Evolutionary conservation across 495 filamentous ascomycete genomes (phyloP).

Genomic region (Terfezia boudieri): DNA sequence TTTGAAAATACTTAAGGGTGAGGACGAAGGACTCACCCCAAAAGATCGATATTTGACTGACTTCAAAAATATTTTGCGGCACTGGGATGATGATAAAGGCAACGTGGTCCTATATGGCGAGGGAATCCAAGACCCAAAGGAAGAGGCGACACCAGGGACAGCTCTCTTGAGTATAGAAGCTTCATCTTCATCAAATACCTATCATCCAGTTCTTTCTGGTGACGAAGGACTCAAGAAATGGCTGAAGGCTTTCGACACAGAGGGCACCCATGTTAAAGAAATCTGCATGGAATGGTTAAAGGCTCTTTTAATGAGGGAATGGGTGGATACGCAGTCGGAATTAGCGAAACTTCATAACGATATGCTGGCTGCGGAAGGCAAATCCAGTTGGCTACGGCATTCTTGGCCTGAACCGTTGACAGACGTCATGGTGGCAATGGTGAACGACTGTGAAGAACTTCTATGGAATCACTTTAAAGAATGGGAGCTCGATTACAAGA

Average conservation of each 20-base stretch:
- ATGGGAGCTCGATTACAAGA: constrained; percentile 1
- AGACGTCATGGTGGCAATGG: constrained; percentile 6
- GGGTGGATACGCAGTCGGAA: not conserved
- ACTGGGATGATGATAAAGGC: constrained; percentile 38
- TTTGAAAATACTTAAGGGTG: not conserved
- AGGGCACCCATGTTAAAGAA: constrained; percentile 38
- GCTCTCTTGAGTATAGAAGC: constrained; percentile 17
- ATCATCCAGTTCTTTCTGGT: constrained; percentile 27
- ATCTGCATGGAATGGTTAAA: constrained; percentile 42
- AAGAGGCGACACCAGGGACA: constrained; percentile 16
- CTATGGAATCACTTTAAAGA: constrained; percentile 12
- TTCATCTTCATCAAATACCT: constrained; percentile 4
- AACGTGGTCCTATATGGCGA: constrained; percentile 33
- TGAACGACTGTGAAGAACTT: constrained; percentile 13
- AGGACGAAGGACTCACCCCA: not conserved
- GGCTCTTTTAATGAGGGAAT: constrained; percentile 20
- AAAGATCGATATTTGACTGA: constrained; percentile 24
- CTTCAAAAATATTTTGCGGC: constrained; percentile 29
- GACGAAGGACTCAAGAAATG: constrained; percentile 35
- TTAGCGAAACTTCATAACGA: not conserved
- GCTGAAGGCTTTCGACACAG: constrained; percentile 28
- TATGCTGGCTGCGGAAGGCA: constrained; percentile 3
- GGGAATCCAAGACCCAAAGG: constrained; percentile 21
- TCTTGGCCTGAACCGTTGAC: constrained; percentile 13
- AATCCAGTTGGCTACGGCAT: constrained; percentile 14